A percentile compares a stretch with the other conserved stretches of the same genome.
Evolutionary conservation across 148 eudicot genomes (phyloP).

Genomic region (Silene uniflora): DNA sequence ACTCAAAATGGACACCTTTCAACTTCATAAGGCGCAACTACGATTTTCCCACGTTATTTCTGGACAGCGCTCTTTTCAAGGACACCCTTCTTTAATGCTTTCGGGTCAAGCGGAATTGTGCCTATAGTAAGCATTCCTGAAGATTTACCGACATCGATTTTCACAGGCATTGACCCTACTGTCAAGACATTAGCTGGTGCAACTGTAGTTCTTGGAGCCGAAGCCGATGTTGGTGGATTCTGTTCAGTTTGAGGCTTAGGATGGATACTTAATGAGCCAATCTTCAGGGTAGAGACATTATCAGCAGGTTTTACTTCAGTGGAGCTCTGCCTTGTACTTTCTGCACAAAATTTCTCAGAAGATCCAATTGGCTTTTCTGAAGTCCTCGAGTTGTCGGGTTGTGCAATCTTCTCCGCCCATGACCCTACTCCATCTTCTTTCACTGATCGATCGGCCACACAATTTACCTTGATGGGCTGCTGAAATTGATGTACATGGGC

Average conservation of each 20-base stretch:
- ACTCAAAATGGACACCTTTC: not conserved
- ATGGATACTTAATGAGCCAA: constrained; percentile 58
- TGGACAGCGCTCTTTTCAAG: constrained; percentile 26
- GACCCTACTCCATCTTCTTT: constrained; percentile 34
- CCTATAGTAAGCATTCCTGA: constrained; percentile 70
- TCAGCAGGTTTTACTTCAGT: constrained; percentile 27
- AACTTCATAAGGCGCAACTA: not conserved
- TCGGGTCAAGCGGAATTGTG: constrained; percentile 78
- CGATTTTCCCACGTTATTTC: constrained; percentile 10
- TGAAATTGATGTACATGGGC: constrained; percentile 43
- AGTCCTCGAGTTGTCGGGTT: constrained; percentile 19
- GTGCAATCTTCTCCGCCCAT: constrained; percentile 29
- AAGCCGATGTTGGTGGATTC: constrained; percentile 24
- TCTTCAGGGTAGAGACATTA: constrained; percentile 38
- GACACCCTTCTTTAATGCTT: constrained; percentile 38
- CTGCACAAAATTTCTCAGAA: constrained; percentile 14
- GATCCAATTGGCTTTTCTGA: constrained; percentile 26
- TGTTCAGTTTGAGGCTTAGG: constrained; percentile 43
- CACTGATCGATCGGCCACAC: constrained; percentile 33
- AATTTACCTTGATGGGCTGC: constrained; percentile 44
- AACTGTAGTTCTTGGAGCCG: constrained; percentile 17
- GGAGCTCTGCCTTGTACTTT: constrained; percentile 17
- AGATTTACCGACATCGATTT: constrained; percentile 45
- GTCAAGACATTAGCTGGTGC: constrained; percentile 44
- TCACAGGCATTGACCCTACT: constrained; percentile 76